Percentiles rank a stretch among this genome's conserved stretches.
phyloP scores from a whole-genome alignment of 495 filamentous ascomycete genomes.

The Aspergillus baeticus region DNA sequence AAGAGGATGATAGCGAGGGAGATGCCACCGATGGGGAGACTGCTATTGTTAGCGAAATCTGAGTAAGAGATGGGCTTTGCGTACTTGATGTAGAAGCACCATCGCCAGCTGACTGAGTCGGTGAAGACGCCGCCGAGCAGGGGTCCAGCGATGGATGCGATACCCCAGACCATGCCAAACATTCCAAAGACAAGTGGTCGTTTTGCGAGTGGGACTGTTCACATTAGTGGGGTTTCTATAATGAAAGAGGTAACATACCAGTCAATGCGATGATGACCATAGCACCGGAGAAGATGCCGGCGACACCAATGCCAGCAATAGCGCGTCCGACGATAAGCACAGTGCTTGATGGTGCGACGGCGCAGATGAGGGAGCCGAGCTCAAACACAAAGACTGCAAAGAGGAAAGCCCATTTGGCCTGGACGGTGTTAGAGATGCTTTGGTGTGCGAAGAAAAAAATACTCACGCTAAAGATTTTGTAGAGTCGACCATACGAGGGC shows the following conservation, averaged over 20 bases:
- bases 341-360: constrained; percentile 59
- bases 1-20: constrained; percentile 54
- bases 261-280: constrained; percentile 59
- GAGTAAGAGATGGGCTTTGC: neutral
- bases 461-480: constrained; percentile 29
- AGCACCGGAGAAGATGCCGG: constrained; percentile 74
- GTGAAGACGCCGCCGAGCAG: constrained; percentile 60
- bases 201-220: constrained; percentile 49
- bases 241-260: neutral
- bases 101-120: constrained; percentile 67
- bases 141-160: constrained; percentile 67
- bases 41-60: neutral
- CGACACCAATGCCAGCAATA: constrained; percentile 67
- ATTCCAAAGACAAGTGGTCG: constrained; percentile 68
- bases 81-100: constrained; percentile 79
- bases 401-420: constrained; percentile 52
- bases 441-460: neutral
- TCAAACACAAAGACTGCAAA: constrained; percentile 66
- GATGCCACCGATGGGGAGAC: constrained; percentile 59
- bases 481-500: constrained; percentile 30
- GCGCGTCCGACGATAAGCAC: constrained; percentile 75
- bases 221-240: neutral
- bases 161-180: constrained; percentile 68
- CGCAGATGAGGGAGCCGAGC: constrained; percentile 68
- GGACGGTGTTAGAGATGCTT: neutral